These are phyloP conservation scores for Lasiosphaeria ovina DNA, from an alignment of 495 filamentous ascomycete genomes.

Conservation along the genomic window DNA sequence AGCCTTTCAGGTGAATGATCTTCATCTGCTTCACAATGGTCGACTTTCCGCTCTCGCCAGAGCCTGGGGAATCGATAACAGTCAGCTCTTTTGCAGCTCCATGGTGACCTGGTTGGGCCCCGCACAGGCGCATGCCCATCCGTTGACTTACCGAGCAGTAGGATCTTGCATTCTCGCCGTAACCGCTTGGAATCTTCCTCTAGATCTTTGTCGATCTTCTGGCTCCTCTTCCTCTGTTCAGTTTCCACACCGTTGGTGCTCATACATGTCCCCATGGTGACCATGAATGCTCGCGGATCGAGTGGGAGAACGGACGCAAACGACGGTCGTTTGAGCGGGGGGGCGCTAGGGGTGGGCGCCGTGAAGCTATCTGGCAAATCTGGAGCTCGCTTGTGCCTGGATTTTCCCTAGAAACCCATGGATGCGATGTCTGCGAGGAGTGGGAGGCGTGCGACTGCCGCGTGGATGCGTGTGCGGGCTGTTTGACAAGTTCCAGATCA, in stretches of 20 bases:
- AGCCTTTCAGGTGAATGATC: conserved; percentile 98
- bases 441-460: background rate
- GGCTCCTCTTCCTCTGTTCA: conserved; percentile 91
- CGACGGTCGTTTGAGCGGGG: conserved; percentile 11
- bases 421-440: conserved; percentile 7
- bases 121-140: background rate
- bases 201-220: conserved; percentile 85
- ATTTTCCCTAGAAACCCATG: conserved; percentile 28
- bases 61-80: conserved; percentile 55
- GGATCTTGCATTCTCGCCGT: conserved; percentile 96
- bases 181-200: conserved; percentile 90
- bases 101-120: background rate
- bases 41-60: conserved; percentile 97
- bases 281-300: conserved; percentile 23
- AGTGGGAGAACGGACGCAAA: conserved; percentile 13
- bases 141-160: conserved; percentile 73
- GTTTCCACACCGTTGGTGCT: conserved; percentile 76
- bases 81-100: background rate
- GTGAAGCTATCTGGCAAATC: conserved; percentile 9
- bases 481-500: background rate
- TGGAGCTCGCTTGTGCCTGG: conserved; percentile 19
- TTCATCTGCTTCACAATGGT: conserved; percentile 99
- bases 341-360: background rate
- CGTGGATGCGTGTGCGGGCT: background rate
- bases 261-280: conserved; percentile 86